Base-by-base conservation (phyloP, 2,329 filamentous ascomycete species). In the Gaeumannomyces sp. region DNA sequence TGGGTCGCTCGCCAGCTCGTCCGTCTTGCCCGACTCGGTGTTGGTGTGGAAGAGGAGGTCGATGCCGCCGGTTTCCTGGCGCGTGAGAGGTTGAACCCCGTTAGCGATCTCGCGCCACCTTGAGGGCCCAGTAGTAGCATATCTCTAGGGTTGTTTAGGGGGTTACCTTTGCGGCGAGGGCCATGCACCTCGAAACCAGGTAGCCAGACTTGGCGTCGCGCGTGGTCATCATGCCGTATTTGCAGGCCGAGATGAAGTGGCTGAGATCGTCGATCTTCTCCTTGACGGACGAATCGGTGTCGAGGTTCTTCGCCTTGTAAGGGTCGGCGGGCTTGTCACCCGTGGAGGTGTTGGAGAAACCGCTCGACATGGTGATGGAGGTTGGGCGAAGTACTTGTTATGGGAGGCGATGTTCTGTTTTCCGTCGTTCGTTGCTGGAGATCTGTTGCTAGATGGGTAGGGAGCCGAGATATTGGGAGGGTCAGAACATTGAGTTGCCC, bases 11-110 rank as follows among this genome's bases (percentile, higher is more conserved):
- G 85, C 81, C 58, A 96, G 83, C 72, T 96, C 92, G 75, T 92
- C 85, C 6, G 91, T 93, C 83, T 97, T 96, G 78, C 91, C 87
- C 13, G 91, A 93, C 75, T 94, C 90, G 68, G 91, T 93, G 81
- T 96, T 96, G 73, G 92, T 93, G 81, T 95, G 89, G 84, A 96
- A 96, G 76, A 96, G 84, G 65, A 95, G 85, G 74, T 96, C 92
- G 65, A 93, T 83, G 72, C 90, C 90, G 68, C 88, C 89, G 67
- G 83, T 81, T 77, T 96, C 92, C 90, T 94, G 67, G 3, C 60
- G 65, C 60, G 29, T 7, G 27, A 27, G 16, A 13, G 22, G 11
- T 2, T 8, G 2, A 33, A n/a, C 16, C n/a, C 14, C 7, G 61
- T 53, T 7, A 62, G 38, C 25, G 13, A 4, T 13, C 14, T 38